Evolutionary conservation across 306 rosid species (phyloP).

Genomic region (Gastrolobium bilobum): DNA sequence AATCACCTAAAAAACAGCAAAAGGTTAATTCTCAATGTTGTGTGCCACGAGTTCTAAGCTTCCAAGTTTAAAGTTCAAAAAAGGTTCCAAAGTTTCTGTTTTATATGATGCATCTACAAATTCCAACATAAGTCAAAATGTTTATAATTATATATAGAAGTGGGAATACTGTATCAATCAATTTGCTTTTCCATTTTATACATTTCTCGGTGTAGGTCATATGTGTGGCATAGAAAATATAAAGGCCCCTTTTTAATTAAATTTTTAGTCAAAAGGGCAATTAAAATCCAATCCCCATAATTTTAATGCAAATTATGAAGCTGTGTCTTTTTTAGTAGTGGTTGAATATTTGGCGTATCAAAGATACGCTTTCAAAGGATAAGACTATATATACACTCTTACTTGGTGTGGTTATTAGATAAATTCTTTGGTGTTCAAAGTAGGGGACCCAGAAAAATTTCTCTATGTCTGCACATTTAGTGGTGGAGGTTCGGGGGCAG

Average conservation of each 20-base stretch:
- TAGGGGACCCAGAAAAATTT: no score
- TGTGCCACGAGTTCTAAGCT: no score
- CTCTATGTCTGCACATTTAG: no score
- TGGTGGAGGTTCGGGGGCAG: no score
- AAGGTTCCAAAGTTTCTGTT: not conserved
- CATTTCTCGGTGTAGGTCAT: not conserved
- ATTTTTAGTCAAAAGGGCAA: slow-evolving; percentile 26
- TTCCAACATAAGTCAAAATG: not conserved
- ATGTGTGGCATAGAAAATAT: not conserved
- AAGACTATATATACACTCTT: not conserved
- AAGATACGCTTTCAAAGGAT: not conserved
- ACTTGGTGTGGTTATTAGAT: not conserved
- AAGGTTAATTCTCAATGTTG: no score
- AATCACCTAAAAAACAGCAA: no score
- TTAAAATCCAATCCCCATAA: not conserved
- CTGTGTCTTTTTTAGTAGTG: slow-evolving; percentile 12
- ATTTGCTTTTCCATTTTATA: not conserved
- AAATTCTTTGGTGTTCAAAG: not conserved
- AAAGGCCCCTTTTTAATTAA: not conserved
- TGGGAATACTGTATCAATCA: not conserved
- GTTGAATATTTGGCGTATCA: slow-evolving; percentile 5
- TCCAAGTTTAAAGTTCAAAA: not conserved
- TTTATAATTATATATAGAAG: not conserved
- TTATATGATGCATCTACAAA: not conserved
- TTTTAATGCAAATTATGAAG: not conserved